These are phyloP conservation scores for Aspergillus sp. DNA, from an alignment of 2,329 filamentous ascomycete species.

Conservation along the genomic window DNA sequence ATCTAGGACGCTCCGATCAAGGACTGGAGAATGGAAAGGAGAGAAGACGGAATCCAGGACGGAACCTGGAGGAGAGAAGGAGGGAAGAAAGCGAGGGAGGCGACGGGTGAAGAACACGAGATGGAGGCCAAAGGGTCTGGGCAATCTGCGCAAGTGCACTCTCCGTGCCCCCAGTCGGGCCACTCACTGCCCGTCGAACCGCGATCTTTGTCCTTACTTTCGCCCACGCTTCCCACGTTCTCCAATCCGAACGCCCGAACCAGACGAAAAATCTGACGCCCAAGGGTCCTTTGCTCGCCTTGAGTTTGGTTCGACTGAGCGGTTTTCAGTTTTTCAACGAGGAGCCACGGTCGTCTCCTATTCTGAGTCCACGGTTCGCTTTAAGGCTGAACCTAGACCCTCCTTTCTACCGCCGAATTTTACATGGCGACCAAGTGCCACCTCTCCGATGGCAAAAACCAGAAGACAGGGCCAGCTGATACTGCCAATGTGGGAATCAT, in stretches of 20 bases:
- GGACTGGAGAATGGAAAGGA: conserved; percentile 25
- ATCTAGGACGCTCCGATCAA: conserved; percentile 32
- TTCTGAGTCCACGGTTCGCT: not conserved
- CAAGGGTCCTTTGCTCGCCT: not conserved
- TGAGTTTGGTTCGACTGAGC: not conserved
- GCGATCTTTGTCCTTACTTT: not conserved
- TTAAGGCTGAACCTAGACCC: not conserved
- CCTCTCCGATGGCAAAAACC: not conserved
- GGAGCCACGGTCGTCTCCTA: not conserved
- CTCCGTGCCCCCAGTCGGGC: not conserved
- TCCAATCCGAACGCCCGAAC: not conserved
- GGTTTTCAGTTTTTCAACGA: not conserved
- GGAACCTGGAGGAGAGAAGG: conserved; percentile 15
- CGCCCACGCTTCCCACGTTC: not conserved
- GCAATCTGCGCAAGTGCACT: not conserved
- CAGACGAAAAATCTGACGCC: not conserved
- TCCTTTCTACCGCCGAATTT: not conserved
- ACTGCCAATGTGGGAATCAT: not conserved
- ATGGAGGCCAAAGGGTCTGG: not conserved
- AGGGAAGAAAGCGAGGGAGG: conserved; percentile 13
- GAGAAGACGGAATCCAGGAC: conserved; percentile 24
- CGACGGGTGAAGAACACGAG: not conserved
- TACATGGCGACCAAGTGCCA: not conserved
- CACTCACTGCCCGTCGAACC: not conserved
- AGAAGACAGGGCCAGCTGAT: conserved; percentile 2